These are phyloP conservation scores for Penicillium sclerotigenum DNA, from an alignment of 2,329 filamentous ascomycete genomes.

Conservation along the genomic window DNA sequence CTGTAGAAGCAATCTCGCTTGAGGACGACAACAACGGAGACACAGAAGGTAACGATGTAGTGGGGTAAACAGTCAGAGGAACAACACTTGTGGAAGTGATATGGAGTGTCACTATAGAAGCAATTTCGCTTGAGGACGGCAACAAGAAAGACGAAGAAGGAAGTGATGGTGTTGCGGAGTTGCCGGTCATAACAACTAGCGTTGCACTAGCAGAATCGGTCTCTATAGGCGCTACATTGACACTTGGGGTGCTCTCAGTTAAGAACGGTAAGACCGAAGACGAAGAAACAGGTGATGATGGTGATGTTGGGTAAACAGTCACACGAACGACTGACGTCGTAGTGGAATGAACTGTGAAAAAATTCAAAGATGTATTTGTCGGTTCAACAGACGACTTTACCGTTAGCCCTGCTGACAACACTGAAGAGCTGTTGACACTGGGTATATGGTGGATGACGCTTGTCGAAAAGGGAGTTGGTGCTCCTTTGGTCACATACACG, in stretches of 20 bases:
- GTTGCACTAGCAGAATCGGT: neutral
- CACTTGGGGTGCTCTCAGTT: neutral
- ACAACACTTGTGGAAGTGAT: conserved; percentile 2
- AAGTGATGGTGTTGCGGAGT: neutral
- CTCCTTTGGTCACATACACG: conserved; percentile 1
- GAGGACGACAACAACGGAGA: neutral
- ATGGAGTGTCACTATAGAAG: neutral
- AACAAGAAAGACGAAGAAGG: neutral
- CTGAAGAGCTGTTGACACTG: neutral
- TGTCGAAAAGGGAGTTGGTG: neutral
- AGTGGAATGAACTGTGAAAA: neutral
- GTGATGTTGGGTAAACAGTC: neutral
- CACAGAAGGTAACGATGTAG: neutral
- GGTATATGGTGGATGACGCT: neutral
- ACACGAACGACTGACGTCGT: neutral
- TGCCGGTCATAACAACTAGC: neutral
- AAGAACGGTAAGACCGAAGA: neutral
- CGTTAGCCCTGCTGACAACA: neutral
- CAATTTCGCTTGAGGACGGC: neutral
- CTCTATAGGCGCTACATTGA: neutral
- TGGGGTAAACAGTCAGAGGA: neutral
- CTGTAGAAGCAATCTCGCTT: neutral
- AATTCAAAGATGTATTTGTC: neutral
- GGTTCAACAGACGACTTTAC: neutral
- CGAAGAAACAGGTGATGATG: neutral